A percentile compares a stretch with the other conserved stretches of the same genome.
phyloP scores from a whole-genome alignment of 768 basidiomycete species.

The Auricularia heimuer region DNA sequence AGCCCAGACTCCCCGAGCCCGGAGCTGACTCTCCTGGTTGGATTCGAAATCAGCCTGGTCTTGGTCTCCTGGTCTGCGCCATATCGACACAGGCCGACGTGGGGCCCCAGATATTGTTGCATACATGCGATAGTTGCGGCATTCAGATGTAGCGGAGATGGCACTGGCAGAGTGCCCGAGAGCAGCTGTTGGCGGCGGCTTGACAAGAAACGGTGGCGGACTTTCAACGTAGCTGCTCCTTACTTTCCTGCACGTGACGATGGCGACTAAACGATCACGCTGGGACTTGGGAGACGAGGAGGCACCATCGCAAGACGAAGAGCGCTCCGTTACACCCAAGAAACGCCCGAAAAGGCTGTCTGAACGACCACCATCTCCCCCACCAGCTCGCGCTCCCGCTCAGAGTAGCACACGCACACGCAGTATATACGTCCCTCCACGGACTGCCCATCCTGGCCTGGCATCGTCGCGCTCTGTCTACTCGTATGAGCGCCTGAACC shows the following conservation, averaged over 20 bases:
- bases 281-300: background rate
- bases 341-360: background rate
- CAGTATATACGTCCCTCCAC: slow-evolving; percentile 65
- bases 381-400: background rate
- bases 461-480: slow-evolving; percentile 87
- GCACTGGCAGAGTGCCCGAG: no score
- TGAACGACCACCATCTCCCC: background rate
- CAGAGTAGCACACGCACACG: background rate
- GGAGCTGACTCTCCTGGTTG: no score
- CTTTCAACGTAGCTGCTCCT: no score
- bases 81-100: no score
- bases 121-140: no score
- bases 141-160: no score
- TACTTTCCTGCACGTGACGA: background rate
- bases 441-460: slow-evolving; percentile 69
- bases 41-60: no score
- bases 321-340: background rate
- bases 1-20: no score
- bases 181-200: no score
- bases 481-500: slow-evolving; percentile 87
- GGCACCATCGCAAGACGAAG: background rate
- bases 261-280: background rate
- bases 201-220: no score
- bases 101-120: no score
- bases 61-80: no score